A percentile compares a stretch with the other conserved stretches of the same genome.
phyloP scores from a whole-genome alignment of 75 land plant genomes.

The Cunninghamia lanceolata region DNA sequence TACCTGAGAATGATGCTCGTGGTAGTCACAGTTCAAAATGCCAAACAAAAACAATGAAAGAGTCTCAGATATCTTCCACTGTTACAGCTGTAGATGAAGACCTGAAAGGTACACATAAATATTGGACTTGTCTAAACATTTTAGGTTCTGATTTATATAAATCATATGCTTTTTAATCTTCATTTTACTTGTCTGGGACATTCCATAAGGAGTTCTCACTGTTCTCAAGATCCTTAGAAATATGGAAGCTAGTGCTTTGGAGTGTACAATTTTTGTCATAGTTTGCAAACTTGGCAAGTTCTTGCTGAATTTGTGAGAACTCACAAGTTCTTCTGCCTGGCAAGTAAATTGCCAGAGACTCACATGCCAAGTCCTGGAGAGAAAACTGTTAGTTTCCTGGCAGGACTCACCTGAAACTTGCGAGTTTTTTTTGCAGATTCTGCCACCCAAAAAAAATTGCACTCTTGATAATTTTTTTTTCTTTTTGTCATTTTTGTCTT shows the following conservation, averaged over 20 bases:
- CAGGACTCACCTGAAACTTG: no score
- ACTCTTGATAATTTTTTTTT: no score
- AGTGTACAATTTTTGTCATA: no score
- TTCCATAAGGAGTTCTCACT: neutral
- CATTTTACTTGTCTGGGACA: neutral
- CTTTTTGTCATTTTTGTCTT: no score
- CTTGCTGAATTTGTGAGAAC: no score
- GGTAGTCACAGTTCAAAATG: neutral
- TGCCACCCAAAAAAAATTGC: no score
- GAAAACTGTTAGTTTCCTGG: no score
- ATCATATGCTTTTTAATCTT: neutral
- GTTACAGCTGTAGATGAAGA: neutral
- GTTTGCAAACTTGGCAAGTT: no score
- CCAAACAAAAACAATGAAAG: neutral
- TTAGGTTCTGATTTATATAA: neutral
- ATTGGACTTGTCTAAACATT: neutral
- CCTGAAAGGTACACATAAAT: constrained; percentile 5
- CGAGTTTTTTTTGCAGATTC: no score
- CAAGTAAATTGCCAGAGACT: no score
- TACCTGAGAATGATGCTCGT: neutral
- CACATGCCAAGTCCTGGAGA: no score
- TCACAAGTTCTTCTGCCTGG: no score
- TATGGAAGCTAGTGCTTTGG: neutral
- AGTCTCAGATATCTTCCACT: neutral
- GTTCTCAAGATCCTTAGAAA: neutral